A percentile compares a stretch with the other conserved stretches of the same genome.
These are phyloP conservation scores for Neurospora terricola DNA, from an alignment of 495 filamentous ascomycete genomes.

Conservation along the genomic window DNA sequence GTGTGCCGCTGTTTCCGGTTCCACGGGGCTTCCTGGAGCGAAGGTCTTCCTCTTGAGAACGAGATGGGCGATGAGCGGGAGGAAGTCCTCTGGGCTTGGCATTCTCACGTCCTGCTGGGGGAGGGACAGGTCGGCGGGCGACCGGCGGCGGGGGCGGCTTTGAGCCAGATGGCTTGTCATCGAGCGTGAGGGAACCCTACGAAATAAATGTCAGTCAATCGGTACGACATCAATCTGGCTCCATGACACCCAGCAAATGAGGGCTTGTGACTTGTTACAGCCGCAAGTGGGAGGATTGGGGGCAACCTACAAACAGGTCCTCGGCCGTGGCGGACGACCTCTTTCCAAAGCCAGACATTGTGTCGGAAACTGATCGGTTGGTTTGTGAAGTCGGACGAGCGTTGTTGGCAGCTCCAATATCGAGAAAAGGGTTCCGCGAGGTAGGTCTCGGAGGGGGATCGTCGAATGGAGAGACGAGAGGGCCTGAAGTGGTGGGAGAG, in stretches of 20 bases:
- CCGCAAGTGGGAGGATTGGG: background rate
- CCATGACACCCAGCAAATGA: background rate
- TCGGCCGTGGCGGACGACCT: constrained; percentile 52
- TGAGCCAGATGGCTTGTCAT: constrained; percentile 21
- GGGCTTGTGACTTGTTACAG: background rate
- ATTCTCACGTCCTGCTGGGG: constrained; percentile 39
- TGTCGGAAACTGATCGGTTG: constrained; percentile 33
- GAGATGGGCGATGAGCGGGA: constrained; percentile 46
- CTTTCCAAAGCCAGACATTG: constrained; percentile 47
- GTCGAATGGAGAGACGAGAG: constrained; percentile 40
- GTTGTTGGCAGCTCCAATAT: constrained; percentile 43
- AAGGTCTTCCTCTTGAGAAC: constrained; percentile 52
- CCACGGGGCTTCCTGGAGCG: constrained; percentile 33
- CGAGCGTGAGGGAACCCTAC: constrained; percentile 43
- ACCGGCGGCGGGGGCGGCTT: constrained; percentile 30
- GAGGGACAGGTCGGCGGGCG: constrained; percentile 25
- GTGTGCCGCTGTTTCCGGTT: constrained; percentile 21
- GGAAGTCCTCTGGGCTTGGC: constrained; percentile 35
- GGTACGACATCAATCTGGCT: background rate
- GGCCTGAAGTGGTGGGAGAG: constrained; percentile 48
- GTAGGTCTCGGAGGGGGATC: constrained; percentile 55
- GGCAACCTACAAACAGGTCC: constrained; percentile 80
- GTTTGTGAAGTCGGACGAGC: constrained; percentile 37
- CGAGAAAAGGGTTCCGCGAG: constrained; percentile 89
- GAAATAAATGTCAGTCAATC: constrained; percentile 5